Base-by-base conservation (phyloP, 75 land plant genomes). In the Picea glauca region DNA sequence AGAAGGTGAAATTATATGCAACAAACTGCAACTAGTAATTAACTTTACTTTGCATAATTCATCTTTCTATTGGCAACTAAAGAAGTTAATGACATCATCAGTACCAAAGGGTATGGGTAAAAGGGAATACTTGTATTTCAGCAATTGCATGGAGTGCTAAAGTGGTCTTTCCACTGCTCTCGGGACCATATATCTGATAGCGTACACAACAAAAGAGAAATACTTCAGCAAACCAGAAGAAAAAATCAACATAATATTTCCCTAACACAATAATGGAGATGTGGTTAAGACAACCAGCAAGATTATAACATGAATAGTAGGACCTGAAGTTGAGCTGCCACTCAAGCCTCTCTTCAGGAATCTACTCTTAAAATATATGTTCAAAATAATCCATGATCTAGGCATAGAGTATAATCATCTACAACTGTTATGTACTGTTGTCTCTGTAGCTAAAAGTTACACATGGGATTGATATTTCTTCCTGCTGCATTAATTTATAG, bases 121-220 rank as follows among this genome's bases (percentile, higher is more conserved):
- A 35, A 59, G 15, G 32, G 8, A 61, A 59, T n/a, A 92, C 98
- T 96, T 95, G 99, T 33, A 96, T 89, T 88, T 93, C 96, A 33
- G 99, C 99, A 81, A 96, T 96, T 38, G 99, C 99, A 85, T 96
- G 99, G 23, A 96, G 88, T 76, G 99, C 99, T 67, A 96, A 54
- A 30, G 99, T 96, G n/a, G 99, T 96, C 66, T 96, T 96, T 74
- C 99, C 99, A 84, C 99, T 96, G 78, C 99, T 96, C 86, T 96
- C 99, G 77, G 99, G 99, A 65, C 99, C 99, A 84, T 77, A 95
- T 78, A 95, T 88, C 98, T 95, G 90, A 26, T 26, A 75, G 66
- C 54, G 0, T 13, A 79, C 30, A 21, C 32, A 75, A 38, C 21
- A 76, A 74, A 74, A 74, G 14, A 67, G 11, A 18, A 21, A 61